Base-by-base conservation (phyloP, 257 asterid genomes). In the Solanum etuberosum region DNA sequence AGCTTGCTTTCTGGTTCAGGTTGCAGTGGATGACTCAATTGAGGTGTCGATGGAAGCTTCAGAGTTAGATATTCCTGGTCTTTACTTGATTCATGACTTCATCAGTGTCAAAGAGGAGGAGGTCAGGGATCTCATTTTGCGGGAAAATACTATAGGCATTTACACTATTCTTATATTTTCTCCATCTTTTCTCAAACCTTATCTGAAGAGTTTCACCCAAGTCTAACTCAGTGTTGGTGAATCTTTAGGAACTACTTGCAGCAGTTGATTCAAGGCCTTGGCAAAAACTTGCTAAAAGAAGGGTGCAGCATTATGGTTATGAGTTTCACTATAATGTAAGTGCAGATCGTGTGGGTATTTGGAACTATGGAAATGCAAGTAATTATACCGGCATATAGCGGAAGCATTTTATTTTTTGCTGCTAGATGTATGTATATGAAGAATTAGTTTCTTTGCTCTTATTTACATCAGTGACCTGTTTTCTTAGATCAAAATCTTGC, bases 251-350 rank as follows among this genome's bases (percentile, higher is more conserved):
- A 76, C 85, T 97, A 90, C 98, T 97, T 89, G 94, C 92, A 2
- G 98, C 98, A 14, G 98, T 95, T 86, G 99, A 95, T 89, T 11
- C 85, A 86, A 89, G 89, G 88, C 92, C 93, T 14, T 97, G 98
- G 98, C 92, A 91, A 61, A 92, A 90, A 86, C 99, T 97, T 86
- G 98, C 98, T 84, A 97, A 94, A 93, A 91, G 99, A 93, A 89
- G 97, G 89, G 98, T 97, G 90, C 99, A 97, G 87, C 99, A 97
- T 90, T 93, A 94, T 74, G 99, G 99, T 89, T 97, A 94, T 42
- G 98, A 93, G 91, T 95, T 97, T 86, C 86, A 95, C 90, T 97
- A 97, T 89, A 94, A 89, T 87, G 98, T 97, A 89, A 93, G 96
- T 90, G 83, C 85, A 51, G 27, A 48, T 11, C 1, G 10, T 2